A percentile compares a stretch with the other conserved stretches of the same genome.
These are phyloP conservation scores for Fusarium marasasianum DNA, from an alignment of 2,329 filamentous ascomycete species.

Conservation along the genomic window DNA sequence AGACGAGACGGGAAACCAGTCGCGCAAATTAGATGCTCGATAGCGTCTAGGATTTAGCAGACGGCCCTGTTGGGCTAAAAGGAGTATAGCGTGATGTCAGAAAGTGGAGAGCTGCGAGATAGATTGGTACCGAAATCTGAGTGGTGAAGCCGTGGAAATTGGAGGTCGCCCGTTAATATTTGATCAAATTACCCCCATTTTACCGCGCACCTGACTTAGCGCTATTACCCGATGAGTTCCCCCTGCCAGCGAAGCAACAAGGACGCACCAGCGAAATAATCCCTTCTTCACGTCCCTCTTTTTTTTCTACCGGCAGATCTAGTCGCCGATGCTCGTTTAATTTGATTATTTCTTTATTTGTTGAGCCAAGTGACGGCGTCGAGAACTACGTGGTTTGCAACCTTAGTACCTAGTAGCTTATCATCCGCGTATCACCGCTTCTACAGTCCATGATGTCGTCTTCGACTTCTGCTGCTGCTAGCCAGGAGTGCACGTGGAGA, in stretches of 20 bases:
- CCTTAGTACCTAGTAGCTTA: not conserved
- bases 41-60: slow-evolving; percentile 43
- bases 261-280: slow-evolving; percentile 14
- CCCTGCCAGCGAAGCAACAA: slow-evolving; percentile 12
- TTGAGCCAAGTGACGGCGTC: not conserved
- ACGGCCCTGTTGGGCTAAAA: slow-evolving; percentile 35
- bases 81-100: slow-evolving; percentile 24
- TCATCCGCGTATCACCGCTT: slow-evolving; percentile 10
- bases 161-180: slow-evolving; percentile 25
- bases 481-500: slow-evolving; percentile 25
- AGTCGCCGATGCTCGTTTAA: slow-evolving; percentile 2
- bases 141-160: accelerated
- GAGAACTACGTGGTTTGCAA: not conserved
- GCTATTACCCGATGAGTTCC: slow-evolving; percentile 30
- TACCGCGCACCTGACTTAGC: slow-evolving; percentile 35
- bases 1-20: slow-evolving; percentile 41
- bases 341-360: not conserved
- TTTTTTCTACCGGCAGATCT: slow-evolving; percentile 9
- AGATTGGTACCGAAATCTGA: slow-evolving; percentile 31
- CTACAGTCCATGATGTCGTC: slow-evolving; percentile 2
- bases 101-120: slow-evolving; percentile 41
- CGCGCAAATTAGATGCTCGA: slow-evolving; percentile 46
- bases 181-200: slow-evolving; percentile 33
- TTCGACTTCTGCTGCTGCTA: slow-evolving; percentile 13
- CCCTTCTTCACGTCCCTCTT: slow-evolving; percentile 10